These are phyloP conservation scores for Rhodotorula sp. DNA, from an alignment of 1,284 basidiomycete genomes.

Conservation along the genomic window DNA sequence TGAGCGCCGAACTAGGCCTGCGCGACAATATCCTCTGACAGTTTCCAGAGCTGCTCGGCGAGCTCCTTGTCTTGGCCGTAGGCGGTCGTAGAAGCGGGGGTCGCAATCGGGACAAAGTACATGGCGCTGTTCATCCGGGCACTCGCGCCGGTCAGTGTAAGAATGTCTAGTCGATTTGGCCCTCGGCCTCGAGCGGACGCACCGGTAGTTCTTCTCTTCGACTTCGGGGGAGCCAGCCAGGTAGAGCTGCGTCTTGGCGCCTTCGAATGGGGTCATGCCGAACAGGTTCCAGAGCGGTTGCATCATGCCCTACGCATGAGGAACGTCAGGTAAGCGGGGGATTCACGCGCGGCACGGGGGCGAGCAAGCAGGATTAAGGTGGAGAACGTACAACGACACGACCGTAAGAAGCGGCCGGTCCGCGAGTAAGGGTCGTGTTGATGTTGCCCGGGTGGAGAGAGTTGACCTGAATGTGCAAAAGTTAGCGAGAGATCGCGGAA, in stretches of 20 bases:
- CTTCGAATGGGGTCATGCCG: conserved; percentile 40
- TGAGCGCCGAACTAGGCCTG: neutral
- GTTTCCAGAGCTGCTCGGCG: conserved; percentile 35
- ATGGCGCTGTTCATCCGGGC: conserved; percentile 35
- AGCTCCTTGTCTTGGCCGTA: conserved; percentile 25
- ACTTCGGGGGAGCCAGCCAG: conserved; percentile 47
- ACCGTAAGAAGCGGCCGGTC: conserved; percentile 37
- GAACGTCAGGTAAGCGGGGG: too few relatives aligned
- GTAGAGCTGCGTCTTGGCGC: conserved; percentile 48
- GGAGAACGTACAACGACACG: conserved; percentile 10
- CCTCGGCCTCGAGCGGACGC: neutral
- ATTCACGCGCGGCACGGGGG: neutral
- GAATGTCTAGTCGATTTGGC: neutral
- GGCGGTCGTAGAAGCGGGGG: conserved; percentile 11
- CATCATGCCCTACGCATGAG: neutral
- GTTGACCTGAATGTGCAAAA: conserved; percentile 2
- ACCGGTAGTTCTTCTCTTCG: conserved; percentile 32
- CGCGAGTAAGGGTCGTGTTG: conserved; percentile 29
- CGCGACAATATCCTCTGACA: conserved; percentile 32
- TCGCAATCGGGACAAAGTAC: conserved; percentile 46
- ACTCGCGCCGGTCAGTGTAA: neutral
- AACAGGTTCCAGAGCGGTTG: neutral
- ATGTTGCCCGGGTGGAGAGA: conserved; percentile 36
- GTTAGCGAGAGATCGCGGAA: neutral
- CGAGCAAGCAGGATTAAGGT: too few relatives aligned